Evolutionary conservation across 2,329 filamentous ascomycete species (phyloP), one percentile per base, ranked within the genome.

Genomic region (Pseudogymnoascus sp.): DNA sequence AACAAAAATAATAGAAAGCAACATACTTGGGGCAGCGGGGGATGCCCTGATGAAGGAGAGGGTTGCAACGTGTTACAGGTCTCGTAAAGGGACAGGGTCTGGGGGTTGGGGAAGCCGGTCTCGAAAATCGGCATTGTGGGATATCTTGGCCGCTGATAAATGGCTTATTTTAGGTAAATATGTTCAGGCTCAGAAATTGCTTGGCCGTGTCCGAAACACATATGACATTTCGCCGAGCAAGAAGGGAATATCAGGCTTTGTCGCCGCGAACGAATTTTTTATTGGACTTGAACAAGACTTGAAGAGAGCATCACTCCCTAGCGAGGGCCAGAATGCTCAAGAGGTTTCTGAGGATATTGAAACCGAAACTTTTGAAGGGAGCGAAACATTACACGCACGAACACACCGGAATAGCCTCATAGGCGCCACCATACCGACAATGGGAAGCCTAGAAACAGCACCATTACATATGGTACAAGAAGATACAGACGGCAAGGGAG

Each of bases 61-160:
- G 36, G 82, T 97, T 18, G 89, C 90, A 0, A 85, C 88, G 2
- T 96, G 90, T 75, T 97, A 93, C 74, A 84, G 85, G 0, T 86
- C 88, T 2, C 90, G 89, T 66, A 81, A 81, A 25, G 87, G 89
- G 2, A 76, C 85, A 3, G 86, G 87, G 1, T 83, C 81, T 7
- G 82, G 86, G 63, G 77, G 78, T 37, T 89, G 86, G 79, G 92
- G 92, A 14, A 81, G 82, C 7, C 82, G 93, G 64, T 82, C 81
- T 63, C 82, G 94, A 57, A 99, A 97, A 77, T 89, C 92, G 2
- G 94, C 90, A 0, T 83, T 96, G 65, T 99, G 92, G 92, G 88
- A 87, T 66, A 81, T 94, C 20, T 80, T 96, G 38, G 88, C 90
- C 1, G 87, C 92, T 0, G 89, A 96, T 68, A 82, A 86, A 1